Evolutionary conservation across 2,329 filamentous ascomycete species (phyloP), one percentile per base, ranked within the genome.

Genomic region (Talaromyces sp.): DNA sequence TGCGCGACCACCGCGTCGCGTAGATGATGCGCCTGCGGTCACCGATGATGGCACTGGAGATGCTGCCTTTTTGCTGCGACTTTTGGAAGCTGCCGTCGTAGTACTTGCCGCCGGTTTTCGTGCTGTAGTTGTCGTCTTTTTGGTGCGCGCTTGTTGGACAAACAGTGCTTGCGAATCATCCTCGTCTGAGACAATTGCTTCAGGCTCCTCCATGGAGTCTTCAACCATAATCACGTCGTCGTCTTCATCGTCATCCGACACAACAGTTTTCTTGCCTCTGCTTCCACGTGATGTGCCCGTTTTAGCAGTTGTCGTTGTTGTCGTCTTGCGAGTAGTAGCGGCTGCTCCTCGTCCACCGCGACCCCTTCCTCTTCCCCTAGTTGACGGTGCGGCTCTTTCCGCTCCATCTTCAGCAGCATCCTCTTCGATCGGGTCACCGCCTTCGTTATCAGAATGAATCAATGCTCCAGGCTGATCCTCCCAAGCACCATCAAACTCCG

Each of bases 401-500:
- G 79, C 79, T 31, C 82, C 83, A 56, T 83, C 80, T 65, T 84
- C 80, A 14, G 78, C 73, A 16, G 81, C 80, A 37, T 82, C 79
- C 41, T 80, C 81, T 41, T 79, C 79, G n/a, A 73, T 71, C 13
- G 73, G 75, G 14, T 81, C 81, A 16, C 81, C 84, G 22, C 81
- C 80, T 66, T 84, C 79, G 22, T 81, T 75, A n/a, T 85, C 82
- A 2, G 81, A 81, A 65, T 79, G 79, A 52, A 88, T 82, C 5
- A 88, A 76, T 1, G 89, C 91, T 8, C 86, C 89, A 0, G 90
- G 87, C 66, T 92, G 87, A 57, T 95, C 90, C 66, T 90, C 90
- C 93, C 94, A 98, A 60, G 85, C 84, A 0, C 93, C 95, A 59
- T 97, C 90, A 31, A 93, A 81, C 69, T 98, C 94, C n/a, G 87